Base-by-base conservation (phyloP, 1,284 basidiomycete species). In the Exsudoporus floridanus region DNA sequence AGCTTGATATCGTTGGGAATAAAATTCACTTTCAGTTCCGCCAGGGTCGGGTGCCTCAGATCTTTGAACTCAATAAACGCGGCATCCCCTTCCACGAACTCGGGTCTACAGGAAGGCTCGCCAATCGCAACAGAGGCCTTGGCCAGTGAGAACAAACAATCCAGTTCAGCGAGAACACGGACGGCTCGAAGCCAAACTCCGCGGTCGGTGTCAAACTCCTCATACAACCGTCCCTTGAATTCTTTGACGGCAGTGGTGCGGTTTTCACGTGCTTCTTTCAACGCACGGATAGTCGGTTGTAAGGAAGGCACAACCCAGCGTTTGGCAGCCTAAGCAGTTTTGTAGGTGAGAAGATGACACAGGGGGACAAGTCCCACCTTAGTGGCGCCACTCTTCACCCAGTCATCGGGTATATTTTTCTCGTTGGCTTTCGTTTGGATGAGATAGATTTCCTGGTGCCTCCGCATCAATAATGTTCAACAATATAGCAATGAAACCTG, bases 1-100 rank as follows among this genome's bases (percentile, higher is more conserved):
- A 99, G 77, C 62, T 86, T 86, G 41, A 99, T 84, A 69, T 97
- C 81, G 67, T 99, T 99, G 3, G 97, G 90, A 61, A 99, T 98
- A 68, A 99, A 99, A 57, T 82, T 84, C 12, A 81, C 77, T 61
- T 83, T 82, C 50, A 88, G 60, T 47, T 73, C 77, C 18, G 80
- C 84, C 64, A 95, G 73, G 8, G 88, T 87, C 1, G 97, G 96
- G 71, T 99, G 97, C 57, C 97, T 79, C 40, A 95, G 74, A 58
- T 88, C 80, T 61, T 84, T 77, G 66, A 95, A 95, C 55, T 92
- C 84, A 46, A 94, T 67, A 60, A 86, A 84, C 3, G 94, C 92
- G 30, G 82, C 77, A 53, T 90, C 86, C 21, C 84, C 81, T 44
- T 92, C 89, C 19, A 96, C 78, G 57, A 99, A 87, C 63, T 88